Evolutionary conservation across 139 green algal genomes (phyloP).

Genomic region (Chlamydomonas asymmetrica): DNA sequence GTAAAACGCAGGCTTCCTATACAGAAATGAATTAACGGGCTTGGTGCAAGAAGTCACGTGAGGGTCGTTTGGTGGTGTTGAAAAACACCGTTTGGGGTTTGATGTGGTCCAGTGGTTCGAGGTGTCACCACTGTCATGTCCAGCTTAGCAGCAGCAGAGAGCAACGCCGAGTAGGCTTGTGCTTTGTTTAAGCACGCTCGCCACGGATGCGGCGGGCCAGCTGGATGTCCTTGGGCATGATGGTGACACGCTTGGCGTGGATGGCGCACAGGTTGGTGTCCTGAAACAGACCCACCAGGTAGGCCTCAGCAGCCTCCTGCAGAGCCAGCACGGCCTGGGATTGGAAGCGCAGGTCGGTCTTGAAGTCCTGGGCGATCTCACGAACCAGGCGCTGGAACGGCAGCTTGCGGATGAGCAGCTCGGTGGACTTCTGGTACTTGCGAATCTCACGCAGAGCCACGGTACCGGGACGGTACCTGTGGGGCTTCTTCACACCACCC

Average conservation of each 20-base stretch:
- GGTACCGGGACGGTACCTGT: constrained; percentile 87
- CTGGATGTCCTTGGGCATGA: constrained; percentile 95
- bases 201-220: constrained; percentile 85
- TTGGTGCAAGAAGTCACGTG: no score
- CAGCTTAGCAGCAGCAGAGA: no score
- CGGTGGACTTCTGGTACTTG: constrained; percentile 95
- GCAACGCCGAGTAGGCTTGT: no score
- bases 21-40: no score
- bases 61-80: no score
- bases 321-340: constrained; percentile 60
- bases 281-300: constrained; percentile 94
- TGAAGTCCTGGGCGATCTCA: constrained; percentile 99
- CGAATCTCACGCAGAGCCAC: constrained; percentile 92
- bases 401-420: constrained; percentile 96
- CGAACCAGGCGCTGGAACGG: constrained; percentile 96
- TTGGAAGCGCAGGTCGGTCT: constrained; percentile 99
- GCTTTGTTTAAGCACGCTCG: constrained; percentile 28
- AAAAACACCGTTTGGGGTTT: no score
- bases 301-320: constrained; percentile 69
- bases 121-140: no score
- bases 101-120: no score
- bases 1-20: no score
- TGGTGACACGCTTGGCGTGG: constrained; percentile 90
- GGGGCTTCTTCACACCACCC: constrained; percentile 34
- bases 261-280: constrained; percentile 95